These are phyloP conservation scores for Zostera marina DNA, from an alignment of 116 monocot genomes.

Conservation along the genomic window DNA sequence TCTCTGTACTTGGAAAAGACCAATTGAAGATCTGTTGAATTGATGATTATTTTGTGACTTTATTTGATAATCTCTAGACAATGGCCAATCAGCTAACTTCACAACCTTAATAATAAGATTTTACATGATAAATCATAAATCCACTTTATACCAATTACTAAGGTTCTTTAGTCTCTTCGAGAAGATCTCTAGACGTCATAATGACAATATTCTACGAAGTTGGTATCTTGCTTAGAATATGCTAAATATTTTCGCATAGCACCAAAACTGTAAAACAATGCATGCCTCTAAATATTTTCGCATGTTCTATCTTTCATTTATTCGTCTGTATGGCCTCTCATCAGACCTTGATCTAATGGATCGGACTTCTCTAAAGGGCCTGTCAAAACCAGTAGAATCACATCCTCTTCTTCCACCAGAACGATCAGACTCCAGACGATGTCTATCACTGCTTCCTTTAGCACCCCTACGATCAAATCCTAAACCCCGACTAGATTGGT, in stretches of 20 bases:
- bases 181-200: no score
- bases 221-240: neutral
- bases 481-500: no score
- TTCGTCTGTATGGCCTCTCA: slow-evolving; percentile 3
- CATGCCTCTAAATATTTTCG: slow-evolving; percentile 1
- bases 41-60: no score
- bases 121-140: neutral
- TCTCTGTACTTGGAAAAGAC: no score
- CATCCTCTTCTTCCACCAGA: neutral
- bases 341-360: neutral
- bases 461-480: neutral
- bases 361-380: neutral
- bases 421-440: neutral
- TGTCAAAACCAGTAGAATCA: neutral
- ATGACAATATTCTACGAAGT: no score
- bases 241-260: neutral
- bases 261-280: neutral
- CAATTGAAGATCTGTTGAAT: no score
- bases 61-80: no score
- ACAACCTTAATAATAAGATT: neutral
- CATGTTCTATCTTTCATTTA: slow-evolving; percentile 8
- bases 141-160: no score
- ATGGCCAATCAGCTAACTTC: no score
- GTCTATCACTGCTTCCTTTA: neutral
- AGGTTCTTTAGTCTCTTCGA: no score